These are phyloP conservation scores for Saccharomycopsis selenospora DNA, from an alignment of 805 yeast genomes.

Conservation along the genomic window DNA sequence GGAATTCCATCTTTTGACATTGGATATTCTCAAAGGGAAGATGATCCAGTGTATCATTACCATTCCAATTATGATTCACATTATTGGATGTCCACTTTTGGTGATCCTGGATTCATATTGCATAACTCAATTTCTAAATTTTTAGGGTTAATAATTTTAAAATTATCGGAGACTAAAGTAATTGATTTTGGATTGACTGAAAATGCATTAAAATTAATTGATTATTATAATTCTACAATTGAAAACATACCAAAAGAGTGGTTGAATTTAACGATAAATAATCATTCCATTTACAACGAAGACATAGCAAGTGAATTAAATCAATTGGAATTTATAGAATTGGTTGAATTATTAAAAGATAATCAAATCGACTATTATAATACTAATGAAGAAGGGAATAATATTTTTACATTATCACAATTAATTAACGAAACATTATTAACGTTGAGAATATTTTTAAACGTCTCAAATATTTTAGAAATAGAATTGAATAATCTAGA, in stretches of 20 bases:
- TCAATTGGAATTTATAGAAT: no score
- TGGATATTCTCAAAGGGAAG: conserved; percentile 37
- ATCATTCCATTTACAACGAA: no score
- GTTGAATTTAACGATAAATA: conserved; percentile 24
- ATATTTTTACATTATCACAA: neutral
- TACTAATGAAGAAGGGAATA: no score
- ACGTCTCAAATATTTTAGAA: neutral
- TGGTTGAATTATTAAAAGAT: no score
- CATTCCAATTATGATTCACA: conserved; percentile 68
- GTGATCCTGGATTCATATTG: conserved; percentile 52
- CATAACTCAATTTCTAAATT: conserved; percentile 54
- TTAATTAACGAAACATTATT: neutral
- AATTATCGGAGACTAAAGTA: conserved; percentile 43
- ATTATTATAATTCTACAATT: conserved; percentile 33
- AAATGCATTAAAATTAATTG: conserved; percentile 33
- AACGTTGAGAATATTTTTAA: neutral
- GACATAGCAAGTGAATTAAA: no score
- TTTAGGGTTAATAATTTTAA: conserved; percentile 42
- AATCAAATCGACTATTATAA: no score
- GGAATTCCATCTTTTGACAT: conserved; percentile 56
- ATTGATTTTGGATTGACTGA: conserved; percentile 33
- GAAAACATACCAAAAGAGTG: conserved; percentile 34
- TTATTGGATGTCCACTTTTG: conserved; percentile 58
- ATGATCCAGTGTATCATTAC: conserved; percentile 61
- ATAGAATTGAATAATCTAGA: conserved; percentile 21